Evolutionary conservation across 208 protist species (phyloP).

Genomic region (Wallacemonas rigidus): DNA sequence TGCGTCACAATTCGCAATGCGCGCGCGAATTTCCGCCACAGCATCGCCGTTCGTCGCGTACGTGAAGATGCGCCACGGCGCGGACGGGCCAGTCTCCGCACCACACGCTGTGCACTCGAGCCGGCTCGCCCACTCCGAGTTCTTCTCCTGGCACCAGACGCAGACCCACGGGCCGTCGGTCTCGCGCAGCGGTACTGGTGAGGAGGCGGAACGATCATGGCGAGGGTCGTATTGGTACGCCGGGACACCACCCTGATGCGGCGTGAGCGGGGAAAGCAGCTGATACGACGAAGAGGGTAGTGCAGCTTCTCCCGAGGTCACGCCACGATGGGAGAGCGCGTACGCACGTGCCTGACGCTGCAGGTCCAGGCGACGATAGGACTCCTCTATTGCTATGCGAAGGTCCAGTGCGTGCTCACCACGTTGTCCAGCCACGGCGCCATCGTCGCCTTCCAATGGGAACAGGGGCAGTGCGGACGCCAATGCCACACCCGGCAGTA

Average conservation of each 20-base stretch:
- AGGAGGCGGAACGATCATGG: neutral
- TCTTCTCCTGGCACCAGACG: slow-evolving; percentile 83
- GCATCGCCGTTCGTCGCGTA: slow-evolving; percentile 60
- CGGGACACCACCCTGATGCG: neutral
- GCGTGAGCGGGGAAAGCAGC: slow-evolving; percentile 1
- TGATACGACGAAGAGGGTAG: slow-evolving; percentile 2
- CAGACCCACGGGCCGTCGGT: slow-evolving; percentile 71
- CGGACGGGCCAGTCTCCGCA: slow-evolving; percentile 74
- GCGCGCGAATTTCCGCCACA: slow-evolving; percentile 68
- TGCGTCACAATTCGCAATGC: slow-evolving; percentile 60
- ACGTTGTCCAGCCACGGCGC: neutral
- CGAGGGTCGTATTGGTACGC: neutral
- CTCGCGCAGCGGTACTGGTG: neutral
- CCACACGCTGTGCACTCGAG: slow-evolving; percentile 74
- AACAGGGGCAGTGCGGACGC: slow-evolving; percentile 21
- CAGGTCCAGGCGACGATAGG: slow-evolving; percentile 58
- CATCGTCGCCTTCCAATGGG: slow-evolving; percentile 17
- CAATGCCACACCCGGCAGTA: slow-evolving; percentile 43
- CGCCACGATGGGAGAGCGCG: slow-evolving; percentile 64
- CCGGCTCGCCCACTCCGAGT: slow-evolving; percentile 68
- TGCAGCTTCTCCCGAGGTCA: slow-evolving; percentile 10
- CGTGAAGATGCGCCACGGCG: slow-evolving; percentile 73
- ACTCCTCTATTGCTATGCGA: slow-evolving; percentile 73
- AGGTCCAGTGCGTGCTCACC: slow-evolving; percentile 34
- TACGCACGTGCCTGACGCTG: slow-evolving; percentile 63